Conservation (phyloP, 495 filamentous ascomycete species). For the Monascus purpureus region DNA sequence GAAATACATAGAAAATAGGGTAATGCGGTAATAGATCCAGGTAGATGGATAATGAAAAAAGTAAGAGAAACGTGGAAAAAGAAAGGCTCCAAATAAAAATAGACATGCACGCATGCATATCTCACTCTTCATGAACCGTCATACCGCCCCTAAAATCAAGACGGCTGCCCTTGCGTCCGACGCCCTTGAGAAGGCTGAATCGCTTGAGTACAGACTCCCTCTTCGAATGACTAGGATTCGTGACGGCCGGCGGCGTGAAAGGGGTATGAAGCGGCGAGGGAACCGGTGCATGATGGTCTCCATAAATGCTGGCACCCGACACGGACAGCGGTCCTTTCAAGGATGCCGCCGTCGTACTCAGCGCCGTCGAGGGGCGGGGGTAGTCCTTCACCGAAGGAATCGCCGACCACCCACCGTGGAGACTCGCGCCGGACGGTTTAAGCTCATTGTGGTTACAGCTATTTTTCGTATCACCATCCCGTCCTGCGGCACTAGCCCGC, state of each 20-base stretch:
- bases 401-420: conserved; percentile 25
- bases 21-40: conserved; percentile 1
- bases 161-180: conserved; percentile 31
- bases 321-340: conserved; percentile 3
- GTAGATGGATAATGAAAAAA: conserved; percentile 1
- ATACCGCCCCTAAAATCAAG: conserved; percentile 25
- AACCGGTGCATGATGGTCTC: background rate
- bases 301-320: conserved; percentile 5
- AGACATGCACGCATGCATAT: background rate
- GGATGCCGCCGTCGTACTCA: conserved; percentile 12
- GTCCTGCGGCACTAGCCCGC: conserved; percentile 11
- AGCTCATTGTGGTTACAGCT: background rate
- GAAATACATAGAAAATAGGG: conserved; percentile 3
- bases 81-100: conserved; percentile 1
- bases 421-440: conserved; percentile 8
- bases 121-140: conserved; percentile 24
- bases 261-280: background rate
- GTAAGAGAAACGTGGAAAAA: conserved; percentile 5
- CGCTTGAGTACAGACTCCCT: conserved; percentile 34
- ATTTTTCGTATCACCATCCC: conserved; percentile 3
- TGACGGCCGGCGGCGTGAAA: background rate
- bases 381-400: conserved; percentile 25
- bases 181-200: conserved; percentile 32
- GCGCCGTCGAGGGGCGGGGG: conserved; percentile 21
- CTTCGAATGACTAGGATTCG: background rate